Evolutionary conservation across 345 rosid genomes (phyloP).

Genomic region (Firmiana major): DNA sequence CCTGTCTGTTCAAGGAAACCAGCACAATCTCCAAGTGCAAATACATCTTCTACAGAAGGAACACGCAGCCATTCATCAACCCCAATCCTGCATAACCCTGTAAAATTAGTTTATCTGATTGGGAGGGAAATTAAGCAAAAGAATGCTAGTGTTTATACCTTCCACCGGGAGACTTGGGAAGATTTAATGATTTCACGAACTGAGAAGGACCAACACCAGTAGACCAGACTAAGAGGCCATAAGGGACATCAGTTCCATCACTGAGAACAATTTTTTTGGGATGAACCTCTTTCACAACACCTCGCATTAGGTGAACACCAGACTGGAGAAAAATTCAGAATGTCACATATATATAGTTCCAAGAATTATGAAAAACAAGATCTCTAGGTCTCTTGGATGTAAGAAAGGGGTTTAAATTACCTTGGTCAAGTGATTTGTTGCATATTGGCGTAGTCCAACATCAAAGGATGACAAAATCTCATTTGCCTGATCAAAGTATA

Average conservation of each 20-base stretch:
- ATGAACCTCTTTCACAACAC: constrained; percentile 58
- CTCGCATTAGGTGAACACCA: constrained; percentile 48
- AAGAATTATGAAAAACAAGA: constrained; percentile 8
- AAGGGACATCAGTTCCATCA: constrained; percentile 67
- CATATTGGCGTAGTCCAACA: constrained; percentile 57
- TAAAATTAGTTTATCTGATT: neutral
- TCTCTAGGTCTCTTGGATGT: neutral
- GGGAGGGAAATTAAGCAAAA: neutral
- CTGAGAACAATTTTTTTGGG: constrained; percentile 44
- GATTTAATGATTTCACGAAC: constrained; percentile 51
- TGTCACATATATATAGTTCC: constrained; percentile 6
- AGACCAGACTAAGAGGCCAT: constrained; percentile 89
- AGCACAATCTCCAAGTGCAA: constrained; percentile 69
- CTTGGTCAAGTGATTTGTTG: constrained; percentile 60
- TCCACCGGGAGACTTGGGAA: constrained; percentile 66
- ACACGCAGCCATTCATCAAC: constrained; percentile 59
- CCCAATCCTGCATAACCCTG: constrained; percentile 44
- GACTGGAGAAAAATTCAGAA: constrained; percentile 26
- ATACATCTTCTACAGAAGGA: constrained; percentile 61
- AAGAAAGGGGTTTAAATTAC: constrained; percentile 24
- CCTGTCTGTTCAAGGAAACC: constrained; percentile 75
- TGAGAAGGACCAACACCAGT: constrained; percentile 86
- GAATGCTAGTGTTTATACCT: constrained; percentile 32
- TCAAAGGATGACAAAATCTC: constrained; percentile 81
- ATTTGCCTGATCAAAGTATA: constrained; percentile 53